Percentiles rank a stretch among this genome's conserved stretches.
Conservation (phyloP, 2,329 filamentous ascomycete species). For the Plenodomus biglobosus region DNA sequence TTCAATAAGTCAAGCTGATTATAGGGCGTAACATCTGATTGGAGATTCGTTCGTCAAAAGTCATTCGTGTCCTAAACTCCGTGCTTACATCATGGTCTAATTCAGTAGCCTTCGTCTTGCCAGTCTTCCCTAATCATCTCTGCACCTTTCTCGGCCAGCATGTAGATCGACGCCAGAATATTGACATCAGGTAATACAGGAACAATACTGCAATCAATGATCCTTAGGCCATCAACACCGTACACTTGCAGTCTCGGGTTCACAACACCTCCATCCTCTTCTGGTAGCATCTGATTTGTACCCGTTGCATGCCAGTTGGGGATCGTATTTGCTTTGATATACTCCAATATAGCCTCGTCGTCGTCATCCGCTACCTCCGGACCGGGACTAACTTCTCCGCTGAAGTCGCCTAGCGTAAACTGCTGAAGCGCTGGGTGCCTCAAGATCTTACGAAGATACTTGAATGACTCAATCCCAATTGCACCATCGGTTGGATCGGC, state of each 20-base stretch:
- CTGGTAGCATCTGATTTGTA: constrained; percentile 37
- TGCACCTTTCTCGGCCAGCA: constrained; percentile 30
- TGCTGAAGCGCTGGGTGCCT: constrained; percentile 16
- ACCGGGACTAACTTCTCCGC: constrained; percentile 36
- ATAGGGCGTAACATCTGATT: too few species aligned
- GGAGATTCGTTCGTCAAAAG: too few species aligned
- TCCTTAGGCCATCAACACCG: constrained; percentile 34
- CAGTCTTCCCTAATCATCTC: constrained; percentile 32
- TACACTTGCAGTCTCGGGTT: constrained; percentile 34
- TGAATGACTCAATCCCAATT: constrained; percentile 38
- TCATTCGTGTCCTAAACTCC: too few species aligned
- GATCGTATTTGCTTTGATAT: constrained; percentile 26
- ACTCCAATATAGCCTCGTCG: constrained; percentile 33
- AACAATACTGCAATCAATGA: constrained; percentile 39
- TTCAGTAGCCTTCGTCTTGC: constrained; percentile 7
- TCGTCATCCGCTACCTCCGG: constrained; percentile 21
- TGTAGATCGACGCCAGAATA: constrained; percentile 25
- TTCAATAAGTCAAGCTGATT: too few species aligned
- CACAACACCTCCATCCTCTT: constrained; percentile 37
- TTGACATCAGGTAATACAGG: constrained; percentile 26
- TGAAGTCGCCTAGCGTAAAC: constrained; percentile 24
- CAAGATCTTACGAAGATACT: constrained; percentile 36
- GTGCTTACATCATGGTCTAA: neutral
- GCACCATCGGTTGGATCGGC: constrained; percentile 36
- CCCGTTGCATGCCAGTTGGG: constrained; percentile 39